Evolutionary conservation across 106 monocot genomes (phyloP).

Genomic region (Amphibolis antarctica): DNA sequence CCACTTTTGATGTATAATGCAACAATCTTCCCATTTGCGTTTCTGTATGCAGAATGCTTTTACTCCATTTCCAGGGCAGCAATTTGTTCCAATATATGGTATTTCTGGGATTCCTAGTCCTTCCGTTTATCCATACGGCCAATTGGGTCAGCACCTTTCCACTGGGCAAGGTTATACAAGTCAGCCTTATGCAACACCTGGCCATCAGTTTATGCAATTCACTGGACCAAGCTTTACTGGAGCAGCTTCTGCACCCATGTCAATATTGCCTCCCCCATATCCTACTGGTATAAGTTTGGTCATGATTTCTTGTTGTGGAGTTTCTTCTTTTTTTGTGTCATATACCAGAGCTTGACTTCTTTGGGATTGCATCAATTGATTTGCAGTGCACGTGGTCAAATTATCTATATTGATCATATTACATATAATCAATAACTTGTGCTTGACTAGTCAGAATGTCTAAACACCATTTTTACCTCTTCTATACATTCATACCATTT

Average conservation of each 20-base stretch:
- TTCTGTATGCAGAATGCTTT: conserved; percentile 42
- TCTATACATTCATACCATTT: too few species aligned
- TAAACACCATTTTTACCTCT: too few species aligned
- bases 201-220: conserved; percentile 38
- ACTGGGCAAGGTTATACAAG: conserved; percentile 36
- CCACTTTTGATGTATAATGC: neutral
- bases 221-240: conserved; percentile 45
- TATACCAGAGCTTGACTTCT: too few species aligned
- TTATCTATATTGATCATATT: too few species aligned
- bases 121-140: conserved; percentile 43
- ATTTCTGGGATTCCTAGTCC: conserved; percentile 41
- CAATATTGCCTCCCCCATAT: conserved; percentile 40
- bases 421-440: too few species aligned
- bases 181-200: conserved; percentile 41
- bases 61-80: conserved; percentile 41
- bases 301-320: neutral
- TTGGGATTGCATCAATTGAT: too few species aligned
- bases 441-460: too few species aligned
- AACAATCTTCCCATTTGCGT: neutral
- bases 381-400: too few species aligned
- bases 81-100: conserved; percentile 61
- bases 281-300: conserved; percentile 30
- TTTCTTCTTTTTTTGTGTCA: too few species aligned
- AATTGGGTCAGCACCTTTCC: conserved; percentile 33
- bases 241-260: conserved; percentile 24